These are phyloP conservation scores for Vaccinium vitisidaea DNA, from an alignment of 148 eudicot species.

Conservation along the genomic window DNA sequence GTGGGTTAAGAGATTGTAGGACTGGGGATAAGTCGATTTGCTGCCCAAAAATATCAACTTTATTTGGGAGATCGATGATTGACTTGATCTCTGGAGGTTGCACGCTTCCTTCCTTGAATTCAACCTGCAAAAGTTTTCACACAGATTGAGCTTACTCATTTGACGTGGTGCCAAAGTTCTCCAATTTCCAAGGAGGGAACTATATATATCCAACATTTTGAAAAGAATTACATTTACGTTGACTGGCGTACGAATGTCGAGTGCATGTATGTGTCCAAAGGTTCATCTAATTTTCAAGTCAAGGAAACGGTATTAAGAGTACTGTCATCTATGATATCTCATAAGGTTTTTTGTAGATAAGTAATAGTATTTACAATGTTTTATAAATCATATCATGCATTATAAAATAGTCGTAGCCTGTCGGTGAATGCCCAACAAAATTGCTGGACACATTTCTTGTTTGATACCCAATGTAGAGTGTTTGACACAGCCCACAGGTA, in stretches of 20 bases:
- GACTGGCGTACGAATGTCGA: not conserved
- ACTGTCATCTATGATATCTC: not conserved
- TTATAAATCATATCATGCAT: not conserved
- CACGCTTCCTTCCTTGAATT: conserved; percentile 80
- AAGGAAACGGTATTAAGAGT: not conserved
- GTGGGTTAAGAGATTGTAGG: conserved; percentile 72
- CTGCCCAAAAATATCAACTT: conserved; percentile 78
- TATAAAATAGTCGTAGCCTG: not conserved
- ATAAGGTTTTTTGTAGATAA: not conserved
- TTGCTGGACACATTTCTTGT: not conserved
- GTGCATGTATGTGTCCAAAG: not conserved
- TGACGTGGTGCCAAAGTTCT: not conserved
- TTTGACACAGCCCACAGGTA: not conserved
- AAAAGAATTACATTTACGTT: not conserved
- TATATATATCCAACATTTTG: not conserved
- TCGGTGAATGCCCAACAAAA: not conserved
- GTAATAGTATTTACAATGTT: not conserved
- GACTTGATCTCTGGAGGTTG: conserved; percentile 90
- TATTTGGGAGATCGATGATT: conserved; percentile 67
- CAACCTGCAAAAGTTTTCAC: conserved; percentile 49
- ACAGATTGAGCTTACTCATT: conserved; percentile 2
- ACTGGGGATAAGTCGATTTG: conserved; percentile 61
- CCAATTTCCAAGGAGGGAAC: not conserved
- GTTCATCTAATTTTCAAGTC: not conserved
- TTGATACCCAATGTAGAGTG: not conserved